Percentiles rank a stretch among this genome's conserved stretches.
Evolutionary conservation across 208 protist species (phyloP).

Genomic region (Spironucleus salmonicida): DNA sequence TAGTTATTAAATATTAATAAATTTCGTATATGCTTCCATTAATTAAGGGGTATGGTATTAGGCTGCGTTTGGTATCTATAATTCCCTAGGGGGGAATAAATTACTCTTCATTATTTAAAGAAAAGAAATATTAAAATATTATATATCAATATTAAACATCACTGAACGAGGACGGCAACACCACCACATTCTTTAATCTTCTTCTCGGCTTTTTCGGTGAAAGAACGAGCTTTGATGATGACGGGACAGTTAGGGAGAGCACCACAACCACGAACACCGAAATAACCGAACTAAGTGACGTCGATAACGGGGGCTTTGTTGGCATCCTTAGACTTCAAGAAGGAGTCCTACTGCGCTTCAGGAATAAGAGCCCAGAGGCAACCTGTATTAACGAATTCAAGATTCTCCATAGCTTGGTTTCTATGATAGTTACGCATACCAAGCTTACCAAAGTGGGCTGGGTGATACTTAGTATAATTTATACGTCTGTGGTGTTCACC

Average conservation of each 20-base stretch:
- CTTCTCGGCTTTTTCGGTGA: constrained; percentile 88
- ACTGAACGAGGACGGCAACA: constrained; percentile 38
- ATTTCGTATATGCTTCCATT: too few species aligned
- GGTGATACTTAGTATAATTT: constrained; percentile 89
- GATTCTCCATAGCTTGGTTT: constrained; percentile 68
- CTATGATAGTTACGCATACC: constrained; percentile 95
- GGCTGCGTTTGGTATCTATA: too few species aligned
- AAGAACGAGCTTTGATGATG: constrained; percentile 96
- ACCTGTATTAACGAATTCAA: constrained; percentile 92
- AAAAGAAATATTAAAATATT: too few species aligned
- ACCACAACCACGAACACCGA: constrained; percentile 97
- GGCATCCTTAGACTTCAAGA: constrained; percentile 56
- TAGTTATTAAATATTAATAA: too few species aligned
- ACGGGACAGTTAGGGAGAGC: constrained; percentile 78
- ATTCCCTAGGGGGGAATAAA: too few species aligned
- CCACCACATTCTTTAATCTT: constrained; percentile 98
- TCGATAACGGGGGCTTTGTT: constrained; percentile 90
- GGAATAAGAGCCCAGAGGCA: constrained; percentile 89
- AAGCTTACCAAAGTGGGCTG: constrained; percentile 99
- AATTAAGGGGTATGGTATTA: too few species aligned
- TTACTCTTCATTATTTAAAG: too few species aligned
- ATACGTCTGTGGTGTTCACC: constrained; percentile 96
- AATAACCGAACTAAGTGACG: constrained; percentile 73
- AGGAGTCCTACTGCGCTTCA: constrained; percentile 57
- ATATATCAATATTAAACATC: too few species aligned